Percentiles rank a stretch among this genome's conserved stretches.
Conservation (phyloP, 305 asterid species). For the Fraxinus nigra region DNA sequence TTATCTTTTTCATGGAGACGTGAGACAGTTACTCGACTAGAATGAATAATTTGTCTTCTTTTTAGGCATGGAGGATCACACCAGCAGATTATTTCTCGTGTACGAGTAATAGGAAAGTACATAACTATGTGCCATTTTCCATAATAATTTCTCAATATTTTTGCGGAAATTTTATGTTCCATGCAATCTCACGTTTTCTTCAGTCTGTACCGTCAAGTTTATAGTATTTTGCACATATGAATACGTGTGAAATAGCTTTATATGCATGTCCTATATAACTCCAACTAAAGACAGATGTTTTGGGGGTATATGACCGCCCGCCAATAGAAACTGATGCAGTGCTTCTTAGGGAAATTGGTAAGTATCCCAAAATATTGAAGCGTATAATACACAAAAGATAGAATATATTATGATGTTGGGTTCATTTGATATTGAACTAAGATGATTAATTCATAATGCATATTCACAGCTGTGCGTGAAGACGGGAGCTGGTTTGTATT, state of each 20-base stretch:
- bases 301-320: slow-evolving; percentile 87
- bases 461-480: slow-evolving; percentile 64
- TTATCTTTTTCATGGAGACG: slow-evolving; percentile 16
- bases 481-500: slow-evolving; percentile 92
- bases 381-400: not conserved
- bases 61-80: not conserved
- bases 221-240: slow-evolving; percentile 6
- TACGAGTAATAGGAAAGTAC: not conserved
- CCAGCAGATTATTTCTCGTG: not conserved
- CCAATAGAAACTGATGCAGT: slow-evolving; percentile 73
- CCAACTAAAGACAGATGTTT: slow-evolving; percentile 71
- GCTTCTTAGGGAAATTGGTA: slow-evolving; percentile 83
- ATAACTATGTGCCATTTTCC: not conserved
- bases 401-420: slow-evolving; percentile 3
- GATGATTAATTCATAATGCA: slow-evolving; percentile 13
- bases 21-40: not conserved
- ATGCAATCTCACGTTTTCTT: not conserved
- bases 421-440: slow-evolving; percentile 11
- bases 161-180: not conserved
- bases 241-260: not conserved
- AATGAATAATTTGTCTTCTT: not conserved
- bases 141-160: not conserved
- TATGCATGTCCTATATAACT: slow-evolving; percentile 40
- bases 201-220: not conserved
- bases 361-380: slow-evolving; percentile 22